Evolutionary conservation across 108 stramenopile species (phyloP).

Genomic region (Nitzschia palea): DNA sequence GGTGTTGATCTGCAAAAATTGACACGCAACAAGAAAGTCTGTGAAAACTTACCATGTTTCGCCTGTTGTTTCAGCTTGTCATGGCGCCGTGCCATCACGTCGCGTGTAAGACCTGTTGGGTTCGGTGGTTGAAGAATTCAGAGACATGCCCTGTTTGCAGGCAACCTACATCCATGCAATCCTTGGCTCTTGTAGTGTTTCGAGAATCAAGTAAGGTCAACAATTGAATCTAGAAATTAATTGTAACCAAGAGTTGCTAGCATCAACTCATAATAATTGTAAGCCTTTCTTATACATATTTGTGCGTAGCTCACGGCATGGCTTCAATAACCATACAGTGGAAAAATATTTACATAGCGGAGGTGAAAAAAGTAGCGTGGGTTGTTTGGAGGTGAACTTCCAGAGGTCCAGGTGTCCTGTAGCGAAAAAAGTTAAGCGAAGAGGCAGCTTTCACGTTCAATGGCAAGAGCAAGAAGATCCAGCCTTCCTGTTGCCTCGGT

Average conservation of each 20-base stretch:
- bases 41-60: background rate
- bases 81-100: slow-evolving; percentile 55
- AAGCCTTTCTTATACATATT: background rate
- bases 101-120: slow-evolving; percentile 52
- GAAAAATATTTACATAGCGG: background rate
- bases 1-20: slow-evolving; percentile 2
- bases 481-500: slow-evolving; percentile 30
- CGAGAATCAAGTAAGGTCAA: too few relatives aligned
- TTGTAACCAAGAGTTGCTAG: too few relatives aligned
- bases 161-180: slow-evolving; percentile 1
- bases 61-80: slow-evolving; percentile 36
- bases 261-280: too few relatives aligned
- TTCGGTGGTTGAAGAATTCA: slow-evolving; percentile 58
- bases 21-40: background rate
- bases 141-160: slow-evolving; percentile 68
- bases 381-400: background rate
- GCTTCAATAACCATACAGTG: slow-evolving; percentile 4
- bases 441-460: slow-evolving; percentile 28
- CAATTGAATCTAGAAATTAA: too few relatives aligned
- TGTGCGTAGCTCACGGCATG: slow-evolving; percentile 1
- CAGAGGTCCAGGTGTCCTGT: background rate
- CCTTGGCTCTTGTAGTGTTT: slow-evolving; percentile 36
- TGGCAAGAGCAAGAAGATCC: slow-evolving; percentile 51
- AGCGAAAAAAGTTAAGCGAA: background rate
- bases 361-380: background rate